A percentile compares a stretch with the other conserved stretches of the same genome.
phyloP scores from a whole-genome alignment of 768 basidiomycete species.

The Tylopilus plumbeoviolaceoides region DNA sequence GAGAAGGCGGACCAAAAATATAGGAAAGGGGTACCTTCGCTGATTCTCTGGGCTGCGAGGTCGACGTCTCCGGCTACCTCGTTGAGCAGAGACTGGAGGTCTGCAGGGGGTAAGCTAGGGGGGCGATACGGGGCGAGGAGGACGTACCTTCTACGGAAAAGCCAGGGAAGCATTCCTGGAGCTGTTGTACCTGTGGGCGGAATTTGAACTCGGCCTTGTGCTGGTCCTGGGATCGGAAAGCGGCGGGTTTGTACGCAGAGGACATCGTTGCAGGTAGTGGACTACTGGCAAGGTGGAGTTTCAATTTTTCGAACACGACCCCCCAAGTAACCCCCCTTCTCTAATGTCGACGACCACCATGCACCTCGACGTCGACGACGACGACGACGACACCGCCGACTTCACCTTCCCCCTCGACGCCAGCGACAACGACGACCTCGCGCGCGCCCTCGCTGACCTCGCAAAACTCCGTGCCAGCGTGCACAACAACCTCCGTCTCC shows the following conservation, averaged over 20 bases:
- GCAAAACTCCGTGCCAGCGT: constrained; percentile 68
- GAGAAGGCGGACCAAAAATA: constrained; percentile 1
- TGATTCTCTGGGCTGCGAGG: constrained; percentile 68
- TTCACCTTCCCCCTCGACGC: constrained; percentile 17
- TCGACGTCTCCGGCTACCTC: constrained; percentile 70
- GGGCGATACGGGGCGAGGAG: constrained; percentile 11
- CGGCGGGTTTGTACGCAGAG: constrained; percentile 28
- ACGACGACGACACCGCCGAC: constrained; percentile 30
- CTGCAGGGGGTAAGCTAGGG: constrained; percentile 31
- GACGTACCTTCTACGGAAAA: constrained; percentile 66
- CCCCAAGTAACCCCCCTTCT: constrained; percentile 16
- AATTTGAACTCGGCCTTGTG: constrained; percentile 37
- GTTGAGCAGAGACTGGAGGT: constrained; percentile 62
- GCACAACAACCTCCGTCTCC: constrained; percentile 70
- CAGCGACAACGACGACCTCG: constrained; percentile 49
- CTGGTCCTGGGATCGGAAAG: constrained; percentile 23
- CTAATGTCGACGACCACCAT: background rate
- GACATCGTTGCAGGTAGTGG: constrained; percentile 16
- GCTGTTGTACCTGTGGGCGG: constrained; percentile 50
- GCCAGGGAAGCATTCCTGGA: constrained; percentile 67
- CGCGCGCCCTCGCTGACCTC: constrained; percentile 62
- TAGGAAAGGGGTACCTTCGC: constrained; percentile 49
- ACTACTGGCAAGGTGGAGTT: constrained; percentile 13
- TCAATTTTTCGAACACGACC: constrained; percentile 21
- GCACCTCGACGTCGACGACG: constrained; percentile 20